Percentiles rank a stretch among this genome's conserved stretches.
phyloP scores from a whole-genome alignment of 2,329 filamentous ascomycete species.

The Shiraia bambusicola region DNA sequence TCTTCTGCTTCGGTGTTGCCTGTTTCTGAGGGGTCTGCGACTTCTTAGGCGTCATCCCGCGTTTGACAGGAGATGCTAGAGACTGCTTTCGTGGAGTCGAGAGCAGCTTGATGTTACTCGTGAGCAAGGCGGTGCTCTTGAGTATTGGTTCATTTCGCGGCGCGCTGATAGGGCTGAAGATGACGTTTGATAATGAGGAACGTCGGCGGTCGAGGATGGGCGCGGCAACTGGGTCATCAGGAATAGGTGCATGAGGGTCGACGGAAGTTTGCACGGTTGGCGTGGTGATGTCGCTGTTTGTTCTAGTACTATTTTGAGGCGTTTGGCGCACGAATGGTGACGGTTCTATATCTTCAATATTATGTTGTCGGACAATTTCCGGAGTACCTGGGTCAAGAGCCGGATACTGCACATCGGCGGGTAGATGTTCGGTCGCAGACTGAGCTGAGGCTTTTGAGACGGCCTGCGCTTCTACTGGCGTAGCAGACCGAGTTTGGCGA shows the following conservation, averaged over 20 bases:
- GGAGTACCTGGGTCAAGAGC: constrained; percentile 33
- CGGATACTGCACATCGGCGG: constrained; percentile 21
- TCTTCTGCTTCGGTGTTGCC: constrained; percentile 45
- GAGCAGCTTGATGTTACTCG: constrained; percentile 51
- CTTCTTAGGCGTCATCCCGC: constrained; percentile 41
- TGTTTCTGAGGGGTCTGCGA: constrained; percentile 42
- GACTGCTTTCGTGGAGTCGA: constrained; percentile 53
- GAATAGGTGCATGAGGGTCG: constrained; percentile 21
- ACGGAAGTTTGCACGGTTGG: constrained; percentile 21
- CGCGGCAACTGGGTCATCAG: constrained; percentile 37
- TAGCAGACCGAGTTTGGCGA: constrained; percentile 11
- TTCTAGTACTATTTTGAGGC: constrained; percentile 22
- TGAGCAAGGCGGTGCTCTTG: constrained; percentile 38
- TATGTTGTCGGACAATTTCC: constrained; percentile 27
- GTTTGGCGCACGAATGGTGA: constrained; percentile 37
- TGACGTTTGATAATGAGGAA: constrained; percentile 37
- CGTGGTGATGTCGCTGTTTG: constrained; percentile 19
- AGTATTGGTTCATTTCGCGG: constrained; percentile 31
- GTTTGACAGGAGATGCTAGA: constrained; percentile 46
- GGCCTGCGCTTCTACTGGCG: constrained; percentile 6
- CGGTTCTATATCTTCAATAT: constrained; percentile 36
- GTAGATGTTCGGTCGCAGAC: constrained; percentile 28
- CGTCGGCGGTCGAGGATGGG: constrained; percentile 39
- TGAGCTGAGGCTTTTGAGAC: constrained; percentile 17
- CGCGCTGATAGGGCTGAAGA: constrained; percentile 39